Evolutionary conservation across 257 asterid genomes (phyloP).

Genomic region (Fraxinus quadrangulata): DNA sequence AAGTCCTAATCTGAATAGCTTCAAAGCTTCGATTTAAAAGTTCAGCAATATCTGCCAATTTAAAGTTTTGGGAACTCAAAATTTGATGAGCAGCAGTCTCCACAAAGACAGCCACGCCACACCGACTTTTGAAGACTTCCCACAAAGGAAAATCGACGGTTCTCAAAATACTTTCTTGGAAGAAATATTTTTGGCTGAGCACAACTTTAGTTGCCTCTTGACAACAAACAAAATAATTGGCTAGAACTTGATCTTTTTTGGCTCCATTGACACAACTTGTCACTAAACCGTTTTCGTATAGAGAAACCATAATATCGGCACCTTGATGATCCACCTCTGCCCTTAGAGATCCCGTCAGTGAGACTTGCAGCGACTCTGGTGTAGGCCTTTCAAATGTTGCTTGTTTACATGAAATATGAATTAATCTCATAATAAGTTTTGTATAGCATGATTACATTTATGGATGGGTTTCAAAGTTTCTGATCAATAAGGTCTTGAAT

Average conservation of each 20-base stretch:
- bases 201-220: slow-evolving; percentile 64
- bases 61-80: slow-evolving; percentile 34
- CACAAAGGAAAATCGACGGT: too few species aligned
- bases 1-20: too few species aligned
- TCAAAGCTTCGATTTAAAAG: too few species aligned
- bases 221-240: slow-evolving; percentile 75
- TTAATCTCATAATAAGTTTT: too few species aligned
- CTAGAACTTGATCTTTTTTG: slow-evolving; percentile 61
- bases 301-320: slow-evolving; percentile 62
- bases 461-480: too few species aligned
- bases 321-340: slow-evolving; percentile 56
- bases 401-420: slow-evolving; percentile 27
- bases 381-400: slow-evolving; percentile 61
- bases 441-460: too few species aligned
- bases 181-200: slow-evolving; percentile 58
- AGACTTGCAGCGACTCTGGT: slow-evolving; percentile 54
- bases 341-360: slow-evolving; percentile 58
- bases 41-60: slow-evolving; percentile 42
- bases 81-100: slow-evolving; percentile 59
- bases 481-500: too few species aligned
- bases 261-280: slow-evolving; percentile 60
- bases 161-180: slow-evolving; percentile 47
- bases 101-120: slow-evolving; percentile 27
- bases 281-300: slow-evolving; percentile 62
- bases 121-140: slow-evolving; percentile 41